phyloP scores from a whole-genome alignment of 345 rosid genomes.

The Erodium maritimum region DNA sequence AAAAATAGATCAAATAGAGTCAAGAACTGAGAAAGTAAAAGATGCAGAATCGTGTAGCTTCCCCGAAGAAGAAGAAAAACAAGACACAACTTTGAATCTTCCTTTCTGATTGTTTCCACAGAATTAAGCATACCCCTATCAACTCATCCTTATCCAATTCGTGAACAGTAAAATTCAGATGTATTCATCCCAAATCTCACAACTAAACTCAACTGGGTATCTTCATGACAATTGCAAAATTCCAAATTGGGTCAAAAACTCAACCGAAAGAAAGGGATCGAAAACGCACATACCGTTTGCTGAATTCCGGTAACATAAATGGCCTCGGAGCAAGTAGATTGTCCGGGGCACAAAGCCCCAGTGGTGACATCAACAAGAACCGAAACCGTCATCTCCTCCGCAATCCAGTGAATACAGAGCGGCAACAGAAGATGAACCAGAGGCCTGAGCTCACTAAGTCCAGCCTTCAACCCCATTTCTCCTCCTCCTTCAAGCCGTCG shows the following conservation, averaged over 20 bases:
- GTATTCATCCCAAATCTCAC: neutral
- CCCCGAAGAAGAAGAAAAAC: neutral
- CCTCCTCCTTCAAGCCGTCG: neutral
- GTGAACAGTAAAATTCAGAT: neutral
- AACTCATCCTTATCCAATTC: neutral
- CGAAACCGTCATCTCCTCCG: constrained; percentile 53
- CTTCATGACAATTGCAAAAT: neutral
- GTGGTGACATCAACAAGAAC: constrained; percentile 47
- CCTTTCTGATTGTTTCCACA: neutral
- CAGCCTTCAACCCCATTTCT: constrained; percentile 12
- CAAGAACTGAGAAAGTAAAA: neutral
- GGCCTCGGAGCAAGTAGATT: constrained; percentile 33
- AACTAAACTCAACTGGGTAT: neutral
- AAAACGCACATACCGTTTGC: constrained; percentile 26
- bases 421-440: constrained; percentile 35
- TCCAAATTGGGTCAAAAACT: neutral
- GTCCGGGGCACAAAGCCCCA: constrained; percentile 37
- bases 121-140: neutral
- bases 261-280: neutral
- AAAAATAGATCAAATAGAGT: neutral
- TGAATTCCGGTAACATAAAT: constrained; percentile 44
- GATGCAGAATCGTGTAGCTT: neutral
- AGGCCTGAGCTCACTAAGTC: constrained; percentile 28
- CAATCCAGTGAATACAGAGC: constrained; percentile 40
- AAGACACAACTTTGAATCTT: neutral